phyloP scores from a whole-genome alignment of 2,329 filamentous ascomycete species.

The Aaosphaeria pasadenensis region DNA sequence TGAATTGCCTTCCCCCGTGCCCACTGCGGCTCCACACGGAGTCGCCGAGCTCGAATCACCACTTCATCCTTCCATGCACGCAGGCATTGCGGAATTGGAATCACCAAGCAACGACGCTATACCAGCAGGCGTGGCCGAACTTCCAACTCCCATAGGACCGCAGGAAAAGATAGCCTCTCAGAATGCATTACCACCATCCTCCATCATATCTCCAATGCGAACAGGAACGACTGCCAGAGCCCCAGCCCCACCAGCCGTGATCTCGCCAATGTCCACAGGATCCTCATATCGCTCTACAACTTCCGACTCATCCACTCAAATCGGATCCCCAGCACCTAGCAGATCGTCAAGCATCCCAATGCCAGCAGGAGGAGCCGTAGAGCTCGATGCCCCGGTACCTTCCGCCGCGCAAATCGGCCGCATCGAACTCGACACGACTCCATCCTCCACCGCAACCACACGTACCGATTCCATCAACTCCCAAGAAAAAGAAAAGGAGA shows the following conservation, averaged over 20 bases:
- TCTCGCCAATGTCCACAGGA: no score
- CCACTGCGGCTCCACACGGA: neutral
- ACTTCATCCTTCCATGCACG: no score
- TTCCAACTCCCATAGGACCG: neutral
- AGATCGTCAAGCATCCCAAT: no score
- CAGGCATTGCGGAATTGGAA: no score
- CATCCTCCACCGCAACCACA: neutral
- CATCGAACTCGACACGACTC: neutral
- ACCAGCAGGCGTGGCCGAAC: neutral
- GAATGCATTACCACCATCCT: no score
- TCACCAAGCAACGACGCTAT: neutral
- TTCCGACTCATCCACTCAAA: neutral
- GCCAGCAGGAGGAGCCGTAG: neutral
- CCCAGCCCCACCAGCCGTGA: neutral
- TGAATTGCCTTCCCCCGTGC: neutral
- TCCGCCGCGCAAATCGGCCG: neutral
- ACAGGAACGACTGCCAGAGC: neutral
- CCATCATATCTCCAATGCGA: no score
- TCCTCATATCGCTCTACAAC: no score
- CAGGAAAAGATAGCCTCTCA: neutral
- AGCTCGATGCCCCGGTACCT: neutral
- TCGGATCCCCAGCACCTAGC: neutral
- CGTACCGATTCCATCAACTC: constrained; percentile 4
- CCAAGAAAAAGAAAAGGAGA: constrained; percentile 13
- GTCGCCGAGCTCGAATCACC: neutral